A percentile compares a stretch with the other conserved stretches of the same genome.
phyloP scores from a whole-genome alignment of 805 yeast species.

The Jamesozyma rosinii region DNA sequence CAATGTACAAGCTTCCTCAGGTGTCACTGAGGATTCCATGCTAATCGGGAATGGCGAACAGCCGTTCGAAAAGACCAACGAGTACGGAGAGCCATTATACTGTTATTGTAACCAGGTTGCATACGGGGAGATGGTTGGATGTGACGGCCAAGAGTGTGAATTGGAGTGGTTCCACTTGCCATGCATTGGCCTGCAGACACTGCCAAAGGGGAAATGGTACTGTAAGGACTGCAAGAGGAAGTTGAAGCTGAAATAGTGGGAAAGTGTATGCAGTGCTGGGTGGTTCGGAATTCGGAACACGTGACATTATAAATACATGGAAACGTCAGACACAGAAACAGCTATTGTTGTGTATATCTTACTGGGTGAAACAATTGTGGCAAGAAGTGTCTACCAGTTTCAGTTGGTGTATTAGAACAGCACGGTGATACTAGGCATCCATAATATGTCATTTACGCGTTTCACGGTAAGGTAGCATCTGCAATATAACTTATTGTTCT shows the following conservation, averaged over 20 bases:
- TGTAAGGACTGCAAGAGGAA: constrained; percentile 52
- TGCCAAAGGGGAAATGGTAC: constrained; percentile 82
- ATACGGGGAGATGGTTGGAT: constrained; percentile 98
- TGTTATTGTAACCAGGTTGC: constrained; percentile 96
- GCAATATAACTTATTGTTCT: too few relatives aligned
- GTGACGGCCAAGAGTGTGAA: constrained; percentile 89
- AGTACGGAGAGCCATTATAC: constrained; percentile 66
- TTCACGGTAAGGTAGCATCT: too few relatives aligned
- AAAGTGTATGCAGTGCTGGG: too few relatives aligned
- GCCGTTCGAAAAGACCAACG: constrained; percentile 19
- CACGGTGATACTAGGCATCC: too few relatives aligned
- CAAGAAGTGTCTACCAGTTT: too few relatives aligned
- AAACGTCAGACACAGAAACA: too few relatives aligned
- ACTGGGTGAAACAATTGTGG: too few relatives aligned
- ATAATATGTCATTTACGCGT: too few relatives aligned
- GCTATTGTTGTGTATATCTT: too few relatives aligned
- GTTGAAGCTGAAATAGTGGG: background rate
- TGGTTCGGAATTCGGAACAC: too few relatives aligned
- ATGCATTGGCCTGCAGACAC: constrained; percentile 76
- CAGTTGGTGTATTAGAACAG: too few relatives aligned
- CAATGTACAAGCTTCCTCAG: background rate
- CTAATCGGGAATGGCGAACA: background rate
- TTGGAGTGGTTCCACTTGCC: constrained; percentile 95
- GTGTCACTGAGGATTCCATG: background rate
- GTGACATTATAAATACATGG: too few relatives aligned